Conservation (phyloP, 1,139 yeast species). For the Nakaseomyces nivariensis region DNA sequence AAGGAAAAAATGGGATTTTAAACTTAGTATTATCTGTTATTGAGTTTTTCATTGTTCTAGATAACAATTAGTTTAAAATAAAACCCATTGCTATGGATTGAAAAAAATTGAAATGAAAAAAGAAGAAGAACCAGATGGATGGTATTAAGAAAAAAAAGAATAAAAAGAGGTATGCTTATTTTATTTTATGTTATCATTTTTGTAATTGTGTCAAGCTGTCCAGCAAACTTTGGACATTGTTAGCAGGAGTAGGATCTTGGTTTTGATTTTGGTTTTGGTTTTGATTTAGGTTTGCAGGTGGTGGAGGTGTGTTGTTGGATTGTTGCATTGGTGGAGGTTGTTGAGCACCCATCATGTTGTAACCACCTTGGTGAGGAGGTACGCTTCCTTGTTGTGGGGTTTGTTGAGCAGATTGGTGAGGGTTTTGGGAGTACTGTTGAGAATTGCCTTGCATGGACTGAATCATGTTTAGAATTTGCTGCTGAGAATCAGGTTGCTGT, state of each 20-base stretch:
- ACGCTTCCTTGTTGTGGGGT: constrained; percentile 6
- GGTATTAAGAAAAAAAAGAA: no score
- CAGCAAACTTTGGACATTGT: constrained; percentile 30
- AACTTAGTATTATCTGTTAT: no score
- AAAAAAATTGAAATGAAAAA: background rate
- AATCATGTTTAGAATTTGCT: constrained; percentile 22
- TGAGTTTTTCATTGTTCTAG: no score
- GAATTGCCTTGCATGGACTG: constrained; percentile 21
- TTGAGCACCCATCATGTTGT: constrained; percentile 6
- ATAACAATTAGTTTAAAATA: no score
- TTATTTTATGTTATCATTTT: constrained; percentile 12
- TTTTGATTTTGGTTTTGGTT: background rate
- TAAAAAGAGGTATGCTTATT: no score
- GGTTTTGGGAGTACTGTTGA: constrained; percentile 4
- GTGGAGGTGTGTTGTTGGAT: constrained; percentile 14
- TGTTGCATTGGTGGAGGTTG: constrained; percentile 9
- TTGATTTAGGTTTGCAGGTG: constrained; percentile 9
- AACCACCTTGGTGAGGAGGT: constrained; percentile 2
- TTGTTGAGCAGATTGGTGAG: constrained; percentile 11
- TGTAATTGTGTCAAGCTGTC: constrained; percentile 32
- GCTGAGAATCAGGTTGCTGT: constrained; percentile 25
- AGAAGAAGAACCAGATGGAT: no score
- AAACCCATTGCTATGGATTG: background rate
- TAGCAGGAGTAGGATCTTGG: constrained; percentile 13
- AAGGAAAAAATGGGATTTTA: background rate